These are phyloP conservation scores for Acanthamoeba sp. DNA, from an alignment of 208 protist genomes.

Conservation along the genomic window DNA sequence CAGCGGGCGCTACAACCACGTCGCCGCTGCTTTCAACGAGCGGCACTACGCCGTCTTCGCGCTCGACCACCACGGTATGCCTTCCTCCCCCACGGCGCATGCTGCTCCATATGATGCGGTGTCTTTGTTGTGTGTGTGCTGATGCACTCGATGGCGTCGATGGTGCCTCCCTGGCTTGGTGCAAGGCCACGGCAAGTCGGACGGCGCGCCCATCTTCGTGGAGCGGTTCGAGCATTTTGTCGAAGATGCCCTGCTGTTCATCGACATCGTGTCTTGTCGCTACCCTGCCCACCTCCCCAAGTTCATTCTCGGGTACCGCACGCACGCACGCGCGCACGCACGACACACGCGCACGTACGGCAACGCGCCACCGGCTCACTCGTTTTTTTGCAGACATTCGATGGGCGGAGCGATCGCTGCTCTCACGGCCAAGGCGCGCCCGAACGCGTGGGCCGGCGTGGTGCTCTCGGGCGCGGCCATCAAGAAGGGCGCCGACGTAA, in stretches of 20 bases:
- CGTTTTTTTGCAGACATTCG: conserved; percentile 24
- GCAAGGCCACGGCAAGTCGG: conserved; percentile 57
- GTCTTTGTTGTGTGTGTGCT: neutral
- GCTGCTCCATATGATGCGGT: neutral
- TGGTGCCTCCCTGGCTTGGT: neutral
- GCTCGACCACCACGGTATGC: conserved; percentile 52
- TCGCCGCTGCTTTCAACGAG: neutral
- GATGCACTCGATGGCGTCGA: neutral
- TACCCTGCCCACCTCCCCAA: conserved; percentile 33
- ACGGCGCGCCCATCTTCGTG: conserved; percentile 11
- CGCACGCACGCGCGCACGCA: neutral
- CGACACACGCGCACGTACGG: neutral
- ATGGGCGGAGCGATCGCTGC: conserved; percentile 53
- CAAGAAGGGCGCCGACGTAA: conserved; percentile 48
- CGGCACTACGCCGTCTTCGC: conserved; percentile 59
- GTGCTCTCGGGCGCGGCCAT: conserved; percentile 33
- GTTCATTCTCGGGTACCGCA: conserved; percentile 37
- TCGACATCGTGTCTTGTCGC: conserved; percentile 36
- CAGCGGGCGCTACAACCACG: conserved; percentile 46
- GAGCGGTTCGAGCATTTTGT: conserved; percentile 49
- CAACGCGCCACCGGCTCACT: too few species aligned
- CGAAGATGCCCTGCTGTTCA: conserved; percentile 32
- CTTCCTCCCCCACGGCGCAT: neutral
- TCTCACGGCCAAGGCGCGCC: neutral
- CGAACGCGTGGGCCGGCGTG: conserved; percentile 4